Conservation (phyloP, 345 rosid genomes). For the Firmiana major region DNA sequence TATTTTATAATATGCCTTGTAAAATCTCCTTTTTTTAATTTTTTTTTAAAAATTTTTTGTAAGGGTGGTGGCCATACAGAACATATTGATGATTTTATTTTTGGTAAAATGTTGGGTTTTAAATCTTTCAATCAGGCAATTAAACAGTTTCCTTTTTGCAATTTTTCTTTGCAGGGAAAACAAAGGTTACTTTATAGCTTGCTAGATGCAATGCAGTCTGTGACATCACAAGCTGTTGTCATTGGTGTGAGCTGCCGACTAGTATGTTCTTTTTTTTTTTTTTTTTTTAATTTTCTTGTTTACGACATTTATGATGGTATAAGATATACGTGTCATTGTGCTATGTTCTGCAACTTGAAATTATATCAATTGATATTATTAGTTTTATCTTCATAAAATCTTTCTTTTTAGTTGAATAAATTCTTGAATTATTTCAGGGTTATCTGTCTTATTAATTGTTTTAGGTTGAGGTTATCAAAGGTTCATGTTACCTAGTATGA, state of each 20-base stretch:
- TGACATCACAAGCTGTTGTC: conserved; percentile 85
- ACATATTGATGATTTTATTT: neutral
- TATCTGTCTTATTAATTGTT: neutral
- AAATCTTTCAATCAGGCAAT: neutral
- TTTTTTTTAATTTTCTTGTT: conserved; percentile 4
- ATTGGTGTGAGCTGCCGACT: conserved; percentile 78
- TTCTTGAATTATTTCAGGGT: neutral
- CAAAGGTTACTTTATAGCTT: conserved; percentile 82
- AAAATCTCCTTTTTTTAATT: neutral
- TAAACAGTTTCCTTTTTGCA: neutral
- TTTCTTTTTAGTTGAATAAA: neutral
- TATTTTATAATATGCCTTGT: neutral
- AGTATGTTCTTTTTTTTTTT: conserved; percentile 34
- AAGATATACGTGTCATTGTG: neutral
- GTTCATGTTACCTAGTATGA: neutral
- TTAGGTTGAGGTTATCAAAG: neutral
- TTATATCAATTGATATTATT: conserved; percentile 1
- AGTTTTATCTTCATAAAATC: neutral
- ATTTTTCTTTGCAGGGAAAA: conserved; percentile 57
- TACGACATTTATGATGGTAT: neutral
- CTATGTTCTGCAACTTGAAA: neutral
- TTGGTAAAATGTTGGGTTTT: neutral
- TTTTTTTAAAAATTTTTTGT: no score
- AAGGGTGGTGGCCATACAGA: neutral
- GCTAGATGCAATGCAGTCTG: conserved; percentile 93